A percentile compares a stretch with the other conserved stretches of the same genome.
Evolutionary conservation across 495 filamentous ascomycete species (phyloP).

Genomic region (Penicillium samsonianum): DNA sequence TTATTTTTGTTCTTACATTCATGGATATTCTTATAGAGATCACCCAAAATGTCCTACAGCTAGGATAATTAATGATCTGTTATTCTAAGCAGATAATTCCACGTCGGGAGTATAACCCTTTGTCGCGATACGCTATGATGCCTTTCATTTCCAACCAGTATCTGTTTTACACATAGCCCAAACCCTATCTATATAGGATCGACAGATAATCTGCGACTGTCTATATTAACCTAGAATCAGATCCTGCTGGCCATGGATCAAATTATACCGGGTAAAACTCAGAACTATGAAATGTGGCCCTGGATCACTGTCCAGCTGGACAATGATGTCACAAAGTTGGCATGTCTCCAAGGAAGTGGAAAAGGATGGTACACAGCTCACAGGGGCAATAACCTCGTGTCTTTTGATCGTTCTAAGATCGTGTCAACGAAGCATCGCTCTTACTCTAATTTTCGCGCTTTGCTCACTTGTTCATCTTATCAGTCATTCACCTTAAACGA

Average conservation of each 20-base stretch:
- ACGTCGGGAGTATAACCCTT: no score
- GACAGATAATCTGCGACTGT: background rate
- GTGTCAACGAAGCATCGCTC: background rate
- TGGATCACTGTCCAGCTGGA: background rate
- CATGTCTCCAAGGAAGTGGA: background rate
- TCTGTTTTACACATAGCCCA: background rate
- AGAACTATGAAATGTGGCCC: background rate
- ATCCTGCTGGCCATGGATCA: background rate
- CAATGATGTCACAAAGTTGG: conserved; percentile 5
- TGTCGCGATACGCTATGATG: no score
- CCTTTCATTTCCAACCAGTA: no score
- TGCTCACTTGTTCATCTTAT: background rate
- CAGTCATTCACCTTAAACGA: background rate
- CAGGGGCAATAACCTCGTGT: background rate
- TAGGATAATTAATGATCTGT: no score
- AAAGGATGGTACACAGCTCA: background rate
- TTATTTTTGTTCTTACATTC: no score
- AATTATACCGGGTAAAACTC: conserved; percentile 1
- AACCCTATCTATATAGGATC: background rate
- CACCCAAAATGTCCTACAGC: no score
- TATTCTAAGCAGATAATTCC: no score
- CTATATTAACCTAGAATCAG: background rate
- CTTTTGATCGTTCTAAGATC: background rate
- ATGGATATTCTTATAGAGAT: no score
- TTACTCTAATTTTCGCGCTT: background rate